These are phyloP conservation scores for Phytophthora palmivora DNA, from an alignment of 352 stramenopile species.

Conservation along the genomic window DNA sequence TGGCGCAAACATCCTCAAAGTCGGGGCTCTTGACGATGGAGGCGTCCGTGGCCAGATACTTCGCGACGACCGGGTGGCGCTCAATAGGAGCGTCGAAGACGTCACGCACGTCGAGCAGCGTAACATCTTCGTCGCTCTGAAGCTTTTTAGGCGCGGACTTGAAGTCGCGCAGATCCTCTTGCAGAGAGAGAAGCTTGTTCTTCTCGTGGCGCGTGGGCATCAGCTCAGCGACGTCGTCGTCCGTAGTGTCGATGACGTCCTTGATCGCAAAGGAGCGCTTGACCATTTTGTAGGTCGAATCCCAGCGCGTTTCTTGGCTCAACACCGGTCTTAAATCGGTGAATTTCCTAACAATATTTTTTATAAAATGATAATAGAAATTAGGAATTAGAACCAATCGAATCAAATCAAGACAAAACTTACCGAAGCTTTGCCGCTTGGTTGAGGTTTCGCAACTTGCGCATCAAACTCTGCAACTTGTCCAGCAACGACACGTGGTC, in stretches of 20 bases:
- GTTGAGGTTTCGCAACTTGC: conserved; percentile 8
- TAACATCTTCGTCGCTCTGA: conserved; percentile 9
- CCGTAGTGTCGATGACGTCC: conserved; percentile 3
- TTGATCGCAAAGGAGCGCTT: conserved; percentile 10
- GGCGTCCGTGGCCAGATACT: neutral
- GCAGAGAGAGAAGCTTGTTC: conserved; percentile 6
- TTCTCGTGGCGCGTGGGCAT: neutral
- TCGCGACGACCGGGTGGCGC: neutral
- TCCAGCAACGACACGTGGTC: neutral
- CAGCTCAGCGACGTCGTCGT: neutral
- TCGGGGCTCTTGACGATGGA: neutral
- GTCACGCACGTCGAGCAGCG: conserved; percentile 7
- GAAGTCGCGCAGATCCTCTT: conserved; percentile 6
- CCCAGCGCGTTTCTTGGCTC: conserved; percentile 2
- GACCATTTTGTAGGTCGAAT: conserved; percentile 9
- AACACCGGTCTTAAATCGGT: neutral
- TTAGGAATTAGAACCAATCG: too few relatives aligned
- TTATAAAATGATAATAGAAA: neutral
- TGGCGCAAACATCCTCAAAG: conserved; percentile 2
- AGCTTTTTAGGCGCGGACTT: conserved; percentile 6
- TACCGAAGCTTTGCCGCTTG: conserved; percentile 2
- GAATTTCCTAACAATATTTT: neutral
- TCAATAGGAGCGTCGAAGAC: conserved; percentile 11
- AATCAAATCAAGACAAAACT: conserved; percentile 1
- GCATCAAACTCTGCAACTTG: conserved; percentile 1